phyloP scores from a whole-genome alignment of 192 early-diverging fungal species.

The Phlyctochytrium bullatum region DNA sequence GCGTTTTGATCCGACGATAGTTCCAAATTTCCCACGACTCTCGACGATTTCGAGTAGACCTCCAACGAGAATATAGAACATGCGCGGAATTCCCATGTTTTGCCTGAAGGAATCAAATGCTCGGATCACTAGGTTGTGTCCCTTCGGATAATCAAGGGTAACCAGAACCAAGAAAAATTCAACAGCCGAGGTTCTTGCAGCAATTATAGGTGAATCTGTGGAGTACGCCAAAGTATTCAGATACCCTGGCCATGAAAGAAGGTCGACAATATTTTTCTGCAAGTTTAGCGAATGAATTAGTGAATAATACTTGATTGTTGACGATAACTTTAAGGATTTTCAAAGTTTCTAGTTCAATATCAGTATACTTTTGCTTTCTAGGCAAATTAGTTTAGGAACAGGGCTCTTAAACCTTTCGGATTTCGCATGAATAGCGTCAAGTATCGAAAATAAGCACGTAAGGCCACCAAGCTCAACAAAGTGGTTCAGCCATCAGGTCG shows the following conservation, averaged over 20 bases:
- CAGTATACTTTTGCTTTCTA: slow-evolving; percentile 44
- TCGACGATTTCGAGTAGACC: slow-evolving; percentile 28
- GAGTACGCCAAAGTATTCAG: slow-evolving; percentile 40
- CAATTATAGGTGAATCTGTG: slow-evolving; percentile 41
- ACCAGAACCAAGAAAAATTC: slow-evolving; percentile 46
- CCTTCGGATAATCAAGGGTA: slow-evolving; percentile 41
- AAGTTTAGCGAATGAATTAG: not conserved
- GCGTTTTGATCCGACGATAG: slow-evolving; percentile 27
- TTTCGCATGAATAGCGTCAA: slow-evolving; percentile 38
- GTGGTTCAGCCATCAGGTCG: slow-evolving; percentile 34
- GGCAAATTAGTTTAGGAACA: not conserved
- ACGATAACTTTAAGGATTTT: slow-evolving; percentile 42
- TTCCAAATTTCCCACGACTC: slow-evolving; percentile 42
- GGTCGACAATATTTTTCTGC: slow-evolving; percentile 35
- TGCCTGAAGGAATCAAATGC: slow-evolving; percentile 38
- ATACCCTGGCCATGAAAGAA: slow-evolving; percentile 33
- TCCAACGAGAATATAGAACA: slow-evolving; percentile 30
- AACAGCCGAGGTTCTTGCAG: slow-evolving; percentile 31
- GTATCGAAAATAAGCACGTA: slow-evolving; percentile 28
- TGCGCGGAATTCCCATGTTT: slow-evolving; percentile 9
- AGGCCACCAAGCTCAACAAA: slow-evolving; percentile 45
- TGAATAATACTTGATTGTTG: slow-evolving; percentile 34
- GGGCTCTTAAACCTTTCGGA: slow-evolving; percentile 28
- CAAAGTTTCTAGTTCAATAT: slow-evolving; percentile 41
- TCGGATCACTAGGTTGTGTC: slow-evolving; percentile 41